Percentiles rank a stretch among this genome's conserved stretches.
Evolutionary conservation across 805 yeast species (phyloP).

Genomic region (Yamadazyma insecticola): DNA sequence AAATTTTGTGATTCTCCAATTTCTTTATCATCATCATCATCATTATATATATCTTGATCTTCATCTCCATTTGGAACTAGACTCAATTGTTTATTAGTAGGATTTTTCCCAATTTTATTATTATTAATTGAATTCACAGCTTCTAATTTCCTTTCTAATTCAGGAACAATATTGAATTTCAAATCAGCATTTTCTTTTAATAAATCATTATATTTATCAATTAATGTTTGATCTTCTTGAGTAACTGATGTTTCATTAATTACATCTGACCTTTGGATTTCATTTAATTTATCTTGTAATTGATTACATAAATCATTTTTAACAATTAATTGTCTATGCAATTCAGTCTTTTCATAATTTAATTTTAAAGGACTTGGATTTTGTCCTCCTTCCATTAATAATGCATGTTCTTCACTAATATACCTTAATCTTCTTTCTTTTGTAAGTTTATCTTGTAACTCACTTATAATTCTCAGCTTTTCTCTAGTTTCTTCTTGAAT

Average conservation of each 20-base stretch:
- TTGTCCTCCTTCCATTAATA: constrained; percentile 49
- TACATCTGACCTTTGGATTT: constrained; percentile 18
- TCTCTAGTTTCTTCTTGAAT: constrained; percentile 47
- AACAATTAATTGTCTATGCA: constrained; percentile 42
- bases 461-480: constrained; percentile 34
- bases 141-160: constrained; percentile 30
- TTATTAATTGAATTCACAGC: background rate
- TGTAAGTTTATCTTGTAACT: constrained; percentile 52
- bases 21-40: constrained; percentile 4
- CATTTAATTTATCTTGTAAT: constrained; percentile 42
- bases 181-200: constrained; percentile 38
- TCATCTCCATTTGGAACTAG: constrained; percentile 2
- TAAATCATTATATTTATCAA: constrained; percentile 36
- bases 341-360: constrained; percentile 50
- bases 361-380: constrained; percentile 53
- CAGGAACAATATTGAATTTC: constrained; percentile 42
- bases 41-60: constrained; percentile 1
- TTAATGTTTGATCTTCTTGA: constrained; percentile 30
- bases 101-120: background rate
- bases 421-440: constrained; percentile 63
- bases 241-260: background rate
- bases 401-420: constrained; percentile 66
- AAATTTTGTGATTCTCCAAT: constrained; percentile 9
- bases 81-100: constrained; percentile 4
- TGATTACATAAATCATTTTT: constrained; percentile 47